phyloP scores from a whole-genome alignment of 768 basidiomycete genomes.

The Rhizopogon rudus region DNA sequence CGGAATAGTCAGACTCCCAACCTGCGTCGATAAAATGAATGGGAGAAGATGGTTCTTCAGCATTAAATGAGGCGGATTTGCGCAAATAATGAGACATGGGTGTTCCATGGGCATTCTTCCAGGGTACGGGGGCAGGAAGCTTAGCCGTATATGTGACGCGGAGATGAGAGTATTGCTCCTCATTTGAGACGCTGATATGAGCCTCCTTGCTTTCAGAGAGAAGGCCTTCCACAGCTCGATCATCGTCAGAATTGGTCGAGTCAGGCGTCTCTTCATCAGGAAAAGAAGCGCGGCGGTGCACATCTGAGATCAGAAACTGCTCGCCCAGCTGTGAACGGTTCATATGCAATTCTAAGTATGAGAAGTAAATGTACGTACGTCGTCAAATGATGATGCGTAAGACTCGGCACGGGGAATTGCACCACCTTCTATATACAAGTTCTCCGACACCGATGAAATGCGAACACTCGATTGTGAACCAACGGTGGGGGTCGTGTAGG shows the following conservation, averaged over 20 bases:
- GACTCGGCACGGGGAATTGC: conserved; percentile 16
- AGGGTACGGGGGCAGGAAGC: conserved; percentile 27
- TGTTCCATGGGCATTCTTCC: conserved; percentile 29
- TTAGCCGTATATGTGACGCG: conserved; percentile 30
- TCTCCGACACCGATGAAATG: conserved; percentile 29
- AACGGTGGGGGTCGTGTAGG: conserved; percentile 12
- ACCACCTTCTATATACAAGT: conserved; percentile 20
- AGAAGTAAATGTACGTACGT: conserved; percentile 27
- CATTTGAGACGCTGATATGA: conserved; percentile 24
- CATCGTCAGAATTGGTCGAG: conserved; percentile 32
- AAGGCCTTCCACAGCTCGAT: conserved; percentile 28
- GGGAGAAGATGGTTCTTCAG: conserved; percentile 34
- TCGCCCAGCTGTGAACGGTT: conserved; percentile 23
- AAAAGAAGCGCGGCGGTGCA: conserved; percentile 23
- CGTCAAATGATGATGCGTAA: conserved; percentile 23
- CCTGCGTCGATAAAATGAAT: conserved; percentile 52
- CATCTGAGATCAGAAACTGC: conserved; percentile 14
- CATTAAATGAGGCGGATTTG: conserved; percentile 36
- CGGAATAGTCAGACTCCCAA: conserved; percentile 49
- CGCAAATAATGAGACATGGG: conserved; percentile 32
- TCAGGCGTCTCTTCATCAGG: conserved; percentile 28
- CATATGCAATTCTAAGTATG: conserved; percentile 23
- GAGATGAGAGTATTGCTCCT: conserved; percentile 30
- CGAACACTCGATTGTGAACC: conserved; percentile 26
- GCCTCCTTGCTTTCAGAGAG: conserved; percentile 27